These are phyloP conservation scores for Pilasporangium apinafurcum DNA, from an alignment of 352 stramenopile genomes.

Conservation along the genomic window DNA sequence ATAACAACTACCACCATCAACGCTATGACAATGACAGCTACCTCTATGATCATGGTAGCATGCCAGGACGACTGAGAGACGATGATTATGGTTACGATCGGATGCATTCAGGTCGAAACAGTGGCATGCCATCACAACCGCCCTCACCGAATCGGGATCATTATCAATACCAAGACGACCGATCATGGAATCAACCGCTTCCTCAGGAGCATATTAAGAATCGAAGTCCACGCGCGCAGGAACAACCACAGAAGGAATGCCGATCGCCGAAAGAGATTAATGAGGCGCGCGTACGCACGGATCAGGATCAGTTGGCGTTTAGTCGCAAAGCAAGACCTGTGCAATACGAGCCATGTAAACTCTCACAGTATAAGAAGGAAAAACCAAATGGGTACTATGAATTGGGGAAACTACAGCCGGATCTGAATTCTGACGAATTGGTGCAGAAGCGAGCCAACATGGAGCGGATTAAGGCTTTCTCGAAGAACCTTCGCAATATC, in stretches of 20 bases:
- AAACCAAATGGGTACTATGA: slow-evolving; percentile 83
- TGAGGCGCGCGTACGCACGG: slow-evolving; percentile 42
- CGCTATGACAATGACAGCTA: slow-evolving; percentile 11
- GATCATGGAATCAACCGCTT: too few species aligned
- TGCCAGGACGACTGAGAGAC: slow-evolving; percentile 23
- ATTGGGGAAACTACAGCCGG: slow-evolving; percentile 83
- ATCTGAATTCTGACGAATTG: slow-evolving; percentile 76
- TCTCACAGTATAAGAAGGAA: slow-evolving; percentile 85
- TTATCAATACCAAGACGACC: too few species aligned
- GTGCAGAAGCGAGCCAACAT: slow-evolving; percentile 75
- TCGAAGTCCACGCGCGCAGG: neutral
- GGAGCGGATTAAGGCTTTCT: slow-evolving; percentile 81
- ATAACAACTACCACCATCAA: slow-evolving; percentile 20
- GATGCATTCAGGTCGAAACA: too few species aligned
- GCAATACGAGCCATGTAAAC: slow-evolving; percentile 79
- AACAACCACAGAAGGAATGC: slow-evolving; percentile 15
- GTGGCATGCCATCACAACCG: too few species aligned
- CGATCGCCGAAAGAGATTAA: slow-evolving; percentile 52
- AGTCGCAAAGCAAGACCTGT: slow-evolving; percentile 63
- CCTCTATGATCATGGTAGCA: slow-evolving; percentile 10
- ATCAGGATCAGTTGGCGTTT: slow-evolving; percentile 73
- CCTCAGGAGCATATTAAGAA: too few species aligned
- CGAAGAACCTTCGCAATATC: slow-evolving; percentile 65
- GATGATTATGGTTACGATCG: slow-evolving; percentile 22
- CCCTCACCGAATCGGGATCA: too few species aligned